Evolutionary conservation across 1,284 basidiomycete genomes (phyloP).

Genomic region (Tilletiaria anomala): DNA sequence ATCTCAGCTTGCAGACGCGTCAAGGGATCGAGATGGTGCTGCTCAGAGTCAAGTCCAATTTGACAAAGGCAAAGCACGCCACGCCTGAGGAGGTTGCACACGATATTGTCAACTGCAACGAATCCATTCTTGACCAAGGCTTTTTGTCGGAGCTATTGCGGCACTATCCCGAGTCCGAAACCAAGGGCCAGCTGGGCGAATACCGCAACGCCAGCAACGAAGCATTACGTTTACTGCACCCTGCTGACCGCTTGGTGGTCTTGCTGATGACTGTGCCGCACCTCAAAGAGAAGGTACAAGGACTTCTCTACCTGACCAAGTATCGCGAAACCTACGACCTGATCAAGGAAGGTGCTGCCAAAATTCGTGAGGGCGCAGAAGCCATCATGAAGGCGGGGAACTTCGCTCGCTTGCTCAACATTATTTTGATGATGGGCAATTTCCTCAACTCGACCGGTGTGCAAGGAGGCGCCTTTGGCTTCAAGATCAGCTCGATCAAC

Average conservation of each 20-base stretch:
- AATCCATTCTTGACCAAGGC: conserved; percentile 34
- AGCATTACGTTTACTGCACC: conserved; percentile 74
- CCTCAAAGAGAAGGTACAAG: conserved; percentile 74
- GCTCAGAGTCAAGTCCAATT: conserved; percentile 8
- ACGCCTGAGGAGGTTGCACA: conserved; percentile 38
- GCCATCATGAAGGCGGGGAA: conserved; percentile 28
- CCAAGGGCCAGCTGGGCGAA: conserved; percentile 38
- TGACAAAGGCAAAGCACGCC: conserved; percentile 28
- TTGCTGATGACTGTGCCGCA: conserved; percentile 90
- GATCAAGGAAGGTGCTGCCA: conserved; percentile 14
- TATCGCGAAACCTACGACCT: conserved; percentile 35
- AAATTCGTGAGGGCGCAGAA: conserved; percentile 28
- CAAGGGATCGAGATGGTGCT: conserved; percentile 30
- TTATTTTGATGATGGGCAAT: conserved; percentile 83
- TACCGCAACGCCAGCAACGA: conserved; percentile 76
- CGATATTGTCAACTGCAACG: conserved; percentile 36
- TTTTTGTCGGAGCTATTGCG: conserved; percentile 35
- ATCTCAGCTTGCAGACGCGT: conserved; percentile 23
- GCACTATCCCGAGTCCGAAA: conserved; percentile 37
- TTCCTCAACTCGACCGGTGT: conserved; percentile 95
- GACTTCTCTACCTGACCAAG: conserved; percentile 62
- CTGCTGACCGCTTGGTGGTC: conserved; percentile 90
- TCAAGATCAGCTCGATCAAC: conserved; percentile 94
- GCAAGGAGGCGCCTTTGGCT: conserved; percentile 93
- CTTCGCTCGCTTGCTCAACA: conserved; percentile 25